These are phyloP conservation scores for Williopsis jadinii DNA, from an alignment of 1,139 yeast species.

Conservation along the genomic window DNA sequence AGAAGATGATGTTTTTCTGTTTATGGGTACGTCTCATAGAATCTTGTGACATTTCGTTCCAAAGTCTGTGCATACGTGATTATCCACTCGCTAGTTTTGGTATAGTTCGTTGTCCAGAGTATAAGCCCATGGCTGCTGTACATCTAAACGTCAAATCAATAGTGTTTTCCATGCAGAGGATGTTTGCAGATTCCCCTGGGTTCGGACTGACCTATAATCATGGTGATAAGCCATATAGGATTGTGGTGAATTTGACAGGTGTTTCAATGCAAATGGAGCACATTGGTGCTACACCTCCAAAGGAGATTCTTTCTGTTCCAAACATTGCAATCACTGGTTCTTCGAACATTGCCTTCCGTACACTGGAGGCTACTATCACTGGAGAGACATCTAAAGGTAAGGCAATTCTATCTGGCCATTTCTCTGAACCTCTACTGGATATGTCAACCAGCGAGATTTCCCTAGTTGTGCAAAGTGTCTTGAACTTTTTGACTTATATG, in stretches of 20 bases:
- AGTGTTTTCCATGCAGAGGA: slow-evolving; percentile 23
- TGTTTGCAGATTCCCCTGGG: slow-evolving; percentile 40
- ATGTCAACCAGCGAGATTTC: slow-evolving; percentile 24
- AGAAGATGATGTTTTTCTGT: slow-evolving; percentile 7
- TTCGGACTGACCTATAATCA: slow-evolving; percentile 49
- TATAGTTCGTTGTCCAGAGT: slow-evolving; percentile 14
- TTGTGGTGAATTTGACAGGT: slow-evolving; percentile 26
- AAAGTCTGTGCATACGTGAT: slow-evolving; percentile 12
- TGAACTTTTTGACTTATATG: slow-evolving; percentile 11
- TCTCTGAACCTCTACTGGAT: slow-evolving; percentile 37
- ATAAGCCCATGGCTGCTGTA: slow-evolving; percentile 16
- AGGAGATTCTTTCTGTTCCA: slow-evolving; percentile 18
- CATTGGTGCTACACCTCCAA: slow-evolving; percentile 4
- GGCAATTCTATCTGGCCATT: slow-evolving; percentile 42
- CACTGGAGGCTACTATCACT: slow-evolving; percentile 30
- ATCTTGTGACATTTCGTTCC: slow-evolving; percentile 12
- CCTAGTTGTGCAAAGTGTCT: slow-evolving; percentile 12
- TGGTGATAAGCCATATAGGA: slow-evolving; percentile 47
- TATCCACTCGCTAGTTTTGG: slow-evolving; percentile 16
- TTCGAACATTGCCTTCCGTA: slow-evolving; percentile 44
- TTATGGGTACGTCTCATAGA: slow-evolving; percentile 13
- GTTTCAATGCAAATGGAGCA: slow-evolving; percentile 15
- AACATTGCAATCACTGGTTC: slow-evolving; percentile 40
- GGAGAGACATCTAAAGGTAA: slow-evolving; percentile 38
- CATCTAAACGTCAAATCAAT: slow-evolving; percentile 19